phyloP scores from a whole-genome alignment of 768 basidiomycete genomes.

The Boletus huronensis region DNA sequence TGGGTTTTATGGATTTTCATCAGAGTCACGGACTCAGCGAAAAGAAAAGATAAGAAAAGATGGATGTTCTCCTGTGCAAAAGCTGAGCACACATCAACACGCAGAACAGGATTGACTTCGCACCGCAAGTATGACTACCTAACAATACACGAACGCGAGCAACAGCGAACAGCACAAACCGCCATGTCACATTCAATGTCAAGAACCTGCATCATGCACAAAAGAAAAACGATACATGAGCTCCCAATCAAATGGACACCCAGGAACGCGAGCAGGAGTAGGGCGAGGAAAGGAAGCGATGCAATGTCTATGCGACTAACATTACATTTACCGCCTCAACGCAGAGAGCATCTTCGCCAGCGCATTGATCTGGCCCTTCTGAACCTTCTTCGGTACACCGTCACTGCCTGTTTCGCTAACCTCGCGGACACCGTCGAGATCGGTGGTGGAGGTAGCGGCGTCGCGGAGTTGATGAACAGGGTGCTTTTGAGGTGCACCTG shows the following conservation, averaged over 20 bases:
- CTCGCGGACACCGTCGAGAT: conserved; percentile 44
- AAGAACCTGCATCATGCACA: conserved; percentile 32
- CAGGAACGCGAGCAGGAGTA: conserved; percentile 1
- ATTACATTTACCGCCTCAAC: conserved; percentile 53
- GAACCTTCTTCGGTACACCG: conserved; percentile 66
- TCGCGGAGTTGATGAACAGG: conserved; percentile 50
- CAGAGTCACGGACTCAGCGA: conserved; percentile 27
- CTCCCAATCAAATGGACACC: conserved; percentile 11
- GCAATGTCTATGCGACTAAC: conserved; percentile 24
- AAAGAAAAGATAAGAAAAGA: conserved; percentile 2
- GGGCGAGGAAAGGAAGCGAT: neutral
- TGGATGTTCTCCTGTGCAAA: conserved; percentile 10
- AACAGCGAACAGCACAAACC: conserved; percentile 30
- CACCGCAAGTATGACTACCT: conserved; percentile 47
- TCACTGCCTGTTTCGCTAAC: conserved; percentile 27
- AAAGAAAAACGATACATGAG: conserved; percentile 19
- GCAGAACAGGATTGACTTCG: conserved; percentile 30
- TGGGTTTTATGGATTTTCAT: conserved; percentile 19
- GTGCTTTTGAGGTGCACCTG: conserved; percentile 42
- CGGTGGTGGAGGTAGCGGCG: conserved; percentile 73
- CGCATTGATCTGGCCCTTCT: conserved; percentile 86
- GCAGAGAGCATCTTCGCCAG: conserved; percentile 91
- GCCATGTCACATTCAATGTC: conserved; percentile 22
- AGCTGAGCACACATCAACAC: conserved; percentile 23
- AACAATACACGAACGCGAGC: conserved; percentile 49